Percentiles rank a stretch among this genome's conserved stretches.
Evolutionary conservation across 768 basidiomycete genomes (phyloP).

Genomic region (Mycena pura): DNA sequence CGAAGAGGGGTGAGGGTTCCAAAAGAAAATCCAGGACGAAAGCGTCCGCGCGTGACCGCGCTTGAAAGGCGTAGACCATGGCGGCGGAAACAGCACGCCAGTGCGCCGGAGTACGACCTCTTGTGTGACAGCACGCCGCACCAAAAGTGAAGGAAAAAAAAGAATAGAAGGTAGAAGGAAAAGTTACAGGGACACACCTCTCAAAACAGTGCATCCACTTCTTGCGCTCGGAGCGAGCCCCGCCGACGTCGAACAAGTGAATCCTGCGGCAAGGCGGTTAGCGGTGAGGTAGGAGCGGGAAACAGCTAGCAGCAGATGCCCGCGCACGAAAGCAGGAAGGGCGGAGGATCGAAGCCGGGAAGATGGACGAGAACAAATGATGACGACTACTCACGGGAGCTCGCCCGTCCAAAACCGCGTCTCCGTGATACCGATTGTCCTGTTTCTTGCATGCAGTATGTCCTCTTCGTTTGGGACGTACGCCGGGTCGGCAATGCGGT

Average conservation of each 20-base stretch:
- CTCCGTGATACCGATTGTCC: constrained; percentile 89
- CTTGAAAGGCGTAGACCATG: not conserved
- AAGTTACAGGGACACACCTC: constrained; percentile 12
- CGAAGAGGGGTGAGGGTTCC: not conserved
- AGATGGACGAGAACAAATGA: not conserved
- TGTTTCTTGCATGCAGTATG: constrained; percentile 82
- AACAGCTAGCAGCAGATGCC: not conserved
- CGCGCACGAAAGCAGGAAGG: constrained; percentile 1
- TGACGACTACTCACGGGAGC: constrained; percentile 51
- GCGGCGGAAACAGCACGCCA: not conserved
- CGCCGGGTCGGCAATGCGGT: constrained; percentile 77
- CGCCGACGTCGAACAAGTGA: constrained; percentile 81
- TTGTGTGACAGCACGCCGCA: not conserved
- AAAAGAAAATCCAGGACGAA: not conserved
- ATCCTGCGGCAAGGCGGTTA: constrained; percentile 39
- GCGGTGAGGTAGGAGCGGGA: not conserved
- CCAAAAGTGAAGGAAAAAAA: constrained; percentile 21
- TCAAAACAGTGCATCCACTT: constrained; percentile 81
- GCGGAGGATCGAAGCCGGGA: constrained; percentile 2
- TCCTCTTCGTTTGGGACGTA: constrained; percentile 88
- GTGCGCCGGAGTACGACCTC: not conserved
- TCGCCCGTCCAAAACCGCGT: constrained; percentile 78
- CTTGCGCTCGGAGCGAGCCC: constrained; percentile 80
- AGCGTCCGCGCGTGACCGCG: not conserved
- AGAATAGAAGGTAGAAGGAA: constrained; percentile 32